Evolutionary conservation across 768 basidiomycete species (phyloP).

Genomic region (Dioszegia hungarica): DNA sequence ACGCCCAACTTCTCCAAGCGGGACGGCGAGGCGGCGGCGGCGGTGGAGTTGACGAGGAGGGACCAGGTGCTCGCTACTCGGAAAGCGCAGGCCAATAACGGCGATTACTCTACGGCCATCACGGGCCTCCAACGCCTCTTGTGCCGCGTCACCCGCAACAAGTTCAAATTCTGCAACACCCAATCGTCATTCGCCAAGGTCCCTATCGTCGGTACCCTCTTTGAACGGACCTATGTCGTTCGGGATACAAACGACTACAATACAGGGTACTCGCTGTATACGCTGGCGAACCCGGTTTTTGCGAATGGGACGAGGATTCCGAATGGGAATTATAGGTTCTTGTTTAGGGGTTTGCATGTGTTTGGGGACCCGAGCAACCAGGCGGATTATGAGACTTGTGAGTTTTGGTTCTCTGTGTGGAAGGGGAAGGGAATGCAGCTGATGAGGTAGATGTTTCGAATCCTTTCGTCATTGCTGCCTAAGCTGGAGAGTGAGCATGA

Average conservation of each 20-base stretch:
- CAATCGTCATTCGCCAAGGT: constrained; percentile 33
- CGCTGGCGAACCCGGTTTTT: constrained; percentile 37
- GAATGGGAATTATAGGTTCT: constrained; percentile 52
- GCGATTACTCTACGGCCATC: background rate
- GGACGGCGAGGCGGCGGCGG: background rate
- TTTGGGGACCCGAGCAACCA: constrained; percentile 52
- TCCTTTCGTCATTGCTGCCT: constrained; percentile 10
- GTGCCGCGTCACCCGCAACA: constrained; percentile 26
- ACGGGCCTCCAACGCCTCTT: constrained; percentile 10
- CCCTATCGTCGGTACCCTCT: constrained; percentile 56
- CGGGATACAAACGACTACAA: constrained; percentile 48
- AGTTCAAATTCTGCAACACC: constrained; percentile 17
- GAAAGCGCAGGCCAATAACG: background rate
- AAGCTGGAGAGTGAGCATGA: background rate
- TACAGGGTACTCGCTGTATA: constrained; percentile 41
- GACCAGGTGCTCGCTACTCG: background rate
- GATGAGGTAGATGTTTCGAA: constrained; percentile 11
- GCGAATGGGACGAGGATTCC: constrained; percentile 53
- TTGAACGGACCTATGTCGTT: constrained; percentile 54
- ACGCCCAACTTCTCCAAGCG: constrained; percentile 34
- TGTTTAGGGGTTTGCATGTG: constrained; percentile 53
- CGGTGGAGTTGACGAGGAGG: background rate
- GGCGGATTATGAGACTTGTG: constrained; percentile 54
- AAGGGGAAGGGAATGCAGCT: background rate
- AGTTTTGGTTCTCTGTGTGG: constrained; percentile 3